phyloP scores from a whole-genome alignment of 371 early-diverging fungal species.

The Cokeromyces recurvatus region DNA sequence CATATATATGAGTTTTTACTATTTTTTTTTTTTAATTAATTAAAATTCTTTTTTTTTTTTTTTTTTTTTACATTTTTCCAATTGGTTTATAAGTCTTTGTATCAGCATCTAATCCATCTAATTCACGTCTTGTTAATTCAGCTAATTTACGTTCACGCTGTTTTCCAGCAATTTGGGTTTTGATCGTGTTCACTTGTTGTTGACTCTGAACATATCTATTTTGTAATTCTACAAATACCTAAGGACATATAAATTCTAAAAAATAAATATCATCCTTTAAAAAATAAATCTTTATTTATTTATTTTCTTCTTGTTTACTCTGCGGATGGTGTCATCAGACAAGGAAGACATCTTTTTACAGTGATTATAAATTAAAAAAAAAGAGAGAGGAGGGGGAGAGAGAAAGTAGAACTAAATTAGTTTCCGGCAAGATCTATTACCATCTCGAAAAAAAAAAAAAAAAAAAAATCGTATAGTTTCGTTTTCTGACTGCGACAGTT shows the following conservation, averaged over 20 bases:
- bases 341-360: constrained; percentile 30
- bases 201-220: constrained; percentile 55
- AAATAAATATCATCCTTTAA: not conserved
- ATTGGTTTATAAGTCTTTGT: constrained; percentile 70
- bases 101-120: constrained; percentile 51
- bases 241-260: not conserved
- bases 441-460: too few relatives aligned
- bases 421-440: too few relatives aligned
- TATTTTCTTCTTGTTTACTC: constrained; percentile 19
- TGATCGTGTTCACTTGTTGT: constrained; percentile 61
- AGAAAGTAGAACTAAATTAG: too few relatives aligned
- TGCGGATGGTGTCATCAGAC: constrained; percentile 45
- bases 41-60: too few relatives aligned
- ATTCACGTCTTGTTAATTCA: constrained; percentile 68
- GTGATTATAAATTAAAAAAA: not conserved
- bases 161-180: constrained; percentile 64
- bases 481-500: too few relatives aligned
- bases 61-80: constrained; percentile 74
- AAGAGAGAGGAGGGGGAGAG: too few relatives aligned
- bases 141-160: constrained; percentile 71
- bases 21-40: not conserved
- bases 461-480: not conserved
- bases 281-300: not conserved
- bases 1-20: not conserved
- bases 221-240: constrained; percentile 66